Base-by-base conservation (phyloP, 345 rosid genomes). In the Murraya koenigii region DNA sequence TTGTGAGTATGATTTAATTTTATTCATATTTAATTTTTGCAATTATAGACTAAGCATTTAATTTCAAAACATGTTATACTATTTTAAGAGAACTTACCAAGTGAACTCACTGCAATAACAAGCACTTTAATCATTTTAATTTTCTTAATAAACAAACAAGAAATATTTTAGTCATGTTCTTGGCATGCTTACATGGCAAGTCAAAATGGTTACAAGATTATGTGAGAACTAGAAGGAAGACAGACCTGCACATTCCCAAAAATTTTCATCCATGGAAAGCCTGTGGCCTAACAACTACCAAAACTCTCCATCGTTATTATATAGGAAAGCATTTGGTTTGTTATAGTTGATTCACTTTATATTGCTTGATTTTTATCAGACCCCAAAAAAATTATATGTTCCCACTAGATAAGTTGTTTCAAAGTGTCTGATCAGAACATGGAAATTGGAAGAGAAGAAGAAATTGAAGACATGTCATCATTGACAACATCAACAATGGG, bases 281-380 rank as follows among this genome's bases (percentile, higher is more conserved):
- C 84, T 86, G 97, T 86, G 90, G 80, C 59, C 81, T 81, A 94
- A 89, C 97, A 93, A 89, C 95, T 85, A 87, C 83, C 81, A 63
- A 76, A 63, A 76, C 87, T 80, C 80, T 86, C 75, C 80, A 76
- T 56, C 66, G 44, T 72, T 87, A 84, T 80, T 87, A 85, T 81
- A 86, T 77, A 88, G 85, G 80, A 75, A 80, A 75, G 77, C 81
- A 75, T 81, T 84, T 89, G 98, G 97, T 94, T 78, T 80, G 79
- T 83, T 78, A 80, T 90, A 84, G 91, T 87, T 89, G 85, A 88
- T 85, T 87, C 84, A 81, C 79, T 81, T 68, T 25, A 52, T 59
- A 76, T 61, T 85, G 41, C 76, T 80, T 56, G 79, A 72, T 28
- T 74, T 66, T 70, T 73, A 61, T 69, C 38, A 23, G 47, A 52